Evolutionary conservation across 2,329 filamentous ascomycete genomes (phyloP).

Genomic region (Leptodontidium sp.): DNA sequence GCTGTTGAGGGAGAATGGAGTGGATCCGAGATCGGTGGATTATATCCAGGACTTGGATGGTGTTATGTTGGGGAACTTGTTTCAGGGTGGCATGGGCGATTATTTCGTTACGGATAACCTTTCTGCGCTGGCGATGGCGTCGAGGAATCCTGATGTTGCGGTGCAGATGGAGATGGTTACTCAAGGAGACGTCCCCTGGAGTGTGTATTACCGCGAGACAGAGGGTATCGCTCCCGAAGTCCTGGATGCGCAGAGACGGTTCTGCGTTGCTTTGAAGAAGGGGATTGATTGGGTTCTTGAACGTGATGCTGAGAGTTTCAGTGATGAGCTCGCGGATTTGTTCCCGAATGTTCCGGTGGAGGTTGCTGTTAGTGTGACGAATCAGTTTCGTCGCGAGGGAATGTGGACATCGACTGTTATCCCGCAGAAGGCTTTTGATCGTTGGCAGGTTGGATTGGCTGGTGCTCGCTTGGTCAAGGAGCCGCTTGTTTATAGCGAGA

Average conservation of each 20-base stretch:
- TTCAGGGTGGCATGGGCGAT: slow-evolving; percentile 25
- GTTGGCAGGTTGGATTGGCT: slow-evolving; percentile 21
- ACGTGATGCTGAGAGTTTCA: slow-evolving; percentile 22
- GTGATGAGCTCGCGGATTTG: slow-evolving; percentile 23
- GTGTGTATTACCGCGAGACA: slow-evolving; percentile 24
- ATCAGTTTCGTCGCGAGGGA: slow-evolving; percentile 20
- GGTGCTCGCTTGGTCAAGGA: slow-evolving; percentile 22
- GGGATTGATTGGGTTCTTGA: slow-evolving; percentile 26
- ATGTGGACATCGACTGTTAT: slow-evolving; percentile 25
- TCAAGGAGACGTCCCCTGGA: slow-evolving; percentile 26
- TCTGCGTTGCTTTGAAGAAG: slow-evolving; percentile 22
- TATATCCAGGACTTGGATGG: slow-evolving; percentile 26
- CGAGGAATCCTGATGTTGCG: slow-evolving; percentile 15
- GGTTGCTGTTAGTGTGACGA: slow-evolving; percentile 24
- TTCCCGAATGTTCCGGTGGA: slow-evolving; percentile 24
- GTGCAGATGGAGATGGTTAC: slow-evolving; percentile 26
- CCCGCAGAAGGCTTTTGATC: slow-evolving; percentile 9
- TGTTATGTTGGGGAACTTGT: slow-evolving; percentile 23
- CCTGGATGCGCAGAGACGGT: slow-evolving; percentile 20
- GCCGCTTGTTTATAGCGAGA: slow-evolving; percentile 18
- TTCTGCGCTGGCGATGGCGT: slow-evolving; percentile 23
- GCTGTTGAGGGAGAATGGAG: slow-evolving; percentile 21
- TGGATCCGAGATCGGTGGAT: slow-evolving; percentile 20
- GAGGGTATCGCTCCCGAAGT: slow-evolving; percentile 16
- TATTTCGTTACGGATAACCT: slow-evolving; percentile 25